Conservation (phyloP, 495 filamentous ascomycete genomes). For the Bathelium albidoporum region DNA sequence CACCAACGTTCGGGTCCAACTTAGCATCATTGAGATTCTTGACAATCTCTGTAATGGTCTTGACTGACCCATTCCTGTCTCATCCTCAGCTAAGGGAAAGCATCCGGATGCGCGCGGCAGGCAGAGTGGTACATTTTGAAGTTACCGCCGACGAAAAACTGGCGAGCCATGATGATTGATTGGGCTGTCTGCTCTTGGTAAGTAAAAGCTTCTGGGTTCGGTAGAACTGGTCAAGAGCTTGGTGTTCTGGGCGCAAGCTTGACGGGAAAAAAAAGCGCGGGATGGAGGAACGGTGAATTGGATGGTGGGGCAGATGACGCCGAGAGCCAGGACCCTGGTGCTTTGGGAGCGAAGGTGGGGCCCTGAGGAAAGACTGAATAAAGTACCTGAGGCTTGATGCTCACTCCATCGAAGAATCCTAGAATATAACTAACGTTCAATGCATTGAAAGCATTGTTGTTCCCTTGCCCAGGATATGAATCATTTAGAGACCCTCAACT, state of each 20-base stretch:
- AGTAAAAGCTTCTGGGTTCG: background rate
- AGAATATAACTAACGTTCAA: too few species aligned
- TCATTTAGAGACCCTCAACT: too few species aligned
- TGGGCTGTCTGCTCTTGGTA: background rate
- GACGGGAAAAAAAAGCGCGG: background rate
- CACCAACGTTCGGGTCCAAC: slow-evolving; percentile 57
- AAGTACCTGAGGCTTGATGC: too few species aligned
- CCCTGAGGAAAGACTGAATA: too few species aligned
- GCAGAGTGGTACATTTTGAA: slow-evolving; percentile 74
- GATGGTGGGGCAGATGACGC: background rate
- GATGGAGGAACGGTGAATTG: background rate
- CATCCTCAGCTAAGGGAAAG: slow-evolving; percentile 14
- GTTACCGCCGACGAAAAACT: slow-evolving; percentile 99
- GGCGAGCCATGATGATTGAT: slow-evolving; percentile 59
- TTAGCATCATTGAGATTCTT: slow-evolving; percentile 73
- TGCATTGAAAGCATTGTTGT: too few species aligned
- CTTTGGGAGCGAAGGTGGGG: background rate
- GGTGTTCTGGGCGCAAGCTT: background rate
- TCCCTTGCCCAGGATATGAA: too few species aligned
- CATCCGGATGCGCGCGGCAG: slow-evolving; percentile 19
- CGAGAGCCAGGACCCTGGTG: too few species aligned
- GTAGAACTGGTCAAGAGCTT: too few species aligned
- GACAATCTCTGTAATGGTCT: slow-evolving; percentile 79
- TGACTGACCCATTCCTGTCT: slow-evolving; percentile 78
- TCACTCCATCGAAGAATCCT: too few species aligned